phyloP scores from a whole-genome alignment of 192 early-diverging fungal species.

The Kappamyces sp. region DNA sequence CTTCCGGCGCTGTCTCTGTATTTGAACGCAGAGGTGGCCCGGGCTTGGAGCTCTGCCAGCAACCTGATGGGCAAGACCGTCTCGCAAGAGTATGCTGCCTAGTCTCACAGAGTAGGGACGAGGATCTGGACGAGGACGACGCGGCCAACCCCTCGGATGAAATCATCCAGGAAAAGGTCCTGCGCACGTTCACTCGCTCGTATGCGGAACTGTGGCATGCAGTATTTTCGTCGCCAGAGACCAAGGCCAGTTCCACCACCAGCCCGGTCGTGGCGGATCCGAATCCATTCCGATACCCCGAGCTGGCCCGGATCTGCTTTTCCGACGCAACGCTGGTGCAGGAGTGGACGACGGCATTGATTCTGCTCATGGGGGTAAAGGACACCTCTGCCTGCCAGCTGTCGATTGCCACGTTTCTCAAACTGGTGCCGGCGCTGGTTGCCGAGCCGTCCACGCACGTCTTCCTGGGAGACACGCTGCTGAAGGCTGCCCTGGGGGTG shows the following conservation, averaged over 20 bases:
- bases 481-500: conserved; percentile 23
- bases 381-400: conserved; percentile 15
- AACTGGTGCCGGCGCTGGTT: conserved; percentile 13
- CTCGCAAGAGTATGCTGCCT: neutral
- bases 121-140: conserved; percentile 17
- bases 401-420: neutral
- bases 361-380: conserved; percentile 14
- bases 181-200: conserved; percentile 30
- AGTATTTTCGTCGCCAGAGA: conserved; percentile 7
- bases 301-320: conserved; percentile 20
- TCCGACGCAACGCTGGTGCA: conserved; percentile 2
- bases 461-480: conserved; percentile 15
- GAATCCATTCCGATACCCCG: conserved; percentile 19
- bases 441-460: conserved; percentile 13
- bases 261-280: too few relatives aligned
- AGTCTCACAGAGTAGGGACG: neutral
- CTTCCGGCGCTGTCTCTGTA: conserved; percentile 21
- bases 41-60: conserved; percentile 27
- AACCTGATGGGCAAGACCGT: neutral
- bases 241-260: too few relatives aligned
- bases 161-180: conserved; percentile 24
- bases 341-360: too few relatives aligned
- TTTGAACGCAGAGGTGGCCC: conserved; percentile 15
- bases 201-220: conserved; percentile 22
- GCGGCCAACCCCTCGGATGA: conserved; percentile 26